Conservation (phyloP, 495 filamentous ascomycete genomes). For the Lentithecium fluviatile region DNA sequence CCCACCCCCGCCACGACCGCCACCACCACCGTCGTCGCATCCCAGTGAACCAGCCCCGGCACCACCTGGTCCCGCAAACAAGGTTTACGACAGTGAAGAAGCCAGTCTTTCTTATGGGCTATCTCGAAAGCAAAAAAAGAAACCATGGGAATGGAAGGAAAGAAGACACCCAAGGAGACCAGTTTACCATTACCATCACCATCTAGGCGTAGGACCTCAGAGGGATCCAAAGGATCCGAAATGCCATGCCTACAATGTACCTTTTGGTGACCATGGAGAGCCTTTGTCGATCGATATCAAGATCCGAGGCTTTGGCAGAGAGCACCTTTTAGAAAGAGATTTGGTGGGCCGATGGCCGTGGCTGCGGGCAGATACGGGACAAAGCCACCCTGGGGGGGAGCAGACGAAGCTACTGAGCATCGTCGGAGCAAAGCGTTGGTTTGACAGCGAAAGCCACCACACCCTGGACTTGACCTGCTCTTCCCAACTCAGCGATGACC, state of each 20-base stretch:
- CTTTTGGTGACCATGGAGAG: slow-evolving; percentile 1
- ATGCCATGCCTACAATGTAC: neutral
- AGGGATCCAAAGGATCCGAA: neutral
- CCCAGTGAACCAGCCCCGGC: no score
- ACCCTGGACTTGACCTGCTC: slow-evolving; percentile 3
- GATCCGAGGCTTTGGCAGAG: neutral
- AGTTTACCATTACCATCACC: neutral
- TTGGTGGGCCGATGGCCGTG: no score
- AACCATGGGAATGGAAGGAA: neutral
- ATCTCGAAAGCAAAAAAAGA: no score
- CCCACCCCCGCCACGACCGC: no score
- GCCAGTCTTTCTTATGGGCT: no score
- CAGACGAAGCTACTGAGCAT: neutral
- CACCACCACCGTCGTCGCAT: no score
- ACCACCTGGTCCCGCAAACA: no score
- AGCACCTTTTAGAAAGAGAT: neutral
- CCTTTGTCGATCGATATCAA: slow-evolving; percentile 1
- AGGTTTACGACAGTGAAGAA: no score
- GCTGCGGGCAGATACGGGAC: no score
- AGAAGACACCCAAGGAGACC: slow-evolving; percentile 2
- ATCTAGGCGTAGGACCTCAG: neutral
- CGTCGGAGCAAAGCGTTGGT: slow-evolving; percentile 1
- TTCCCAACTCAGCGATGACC: neutral
- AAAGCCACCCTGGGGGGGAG: neutral
- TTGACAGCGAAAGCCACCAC: slow-evolving; percentile 5